phyloP scores from a whole-genome alignment of 2,329 filamentous ascomycete genomes.

The Ascochyta fabae region DNA sequence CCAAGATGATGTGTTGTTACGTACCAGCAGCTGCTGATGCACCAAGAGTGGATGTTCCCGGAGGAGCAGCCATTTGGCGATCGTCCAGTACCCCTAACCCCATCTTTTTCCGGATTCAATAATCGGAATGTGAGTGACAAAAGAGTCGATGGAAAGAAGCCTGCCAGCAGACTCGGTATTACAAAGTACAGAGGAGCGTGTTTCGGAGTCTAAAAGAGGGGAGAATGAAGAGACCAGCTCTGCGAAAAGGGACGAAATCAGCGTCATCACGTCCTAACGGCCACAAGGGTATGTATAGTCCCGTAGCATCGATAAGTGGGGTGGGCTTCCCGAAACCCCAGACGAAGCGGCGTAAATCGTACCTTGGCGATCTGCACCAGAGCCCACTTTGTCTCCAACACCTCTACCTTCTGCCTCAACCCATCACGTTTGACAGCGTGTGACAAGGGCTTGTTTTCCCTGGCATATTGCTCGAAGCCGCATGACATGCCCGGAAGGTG shows the following conservation, averaged over 20 bases:
- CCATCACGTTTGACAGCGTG: neutral
- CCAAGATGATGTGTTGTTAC: neutral
- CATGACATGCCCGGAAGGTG: neutral
- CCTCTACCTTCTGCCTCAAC: neutral
- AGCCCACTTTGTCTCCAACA: neutral
- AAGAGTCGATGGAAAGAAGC: slow-evolving; percentile 5
- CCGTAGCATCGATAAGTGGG: neutral
- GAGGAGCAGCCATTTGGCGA: slow-evolving; percentile 38
- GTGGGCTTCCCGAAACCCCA: slow-evolving; percentile 8
- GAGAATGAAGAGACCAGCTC: neutral
- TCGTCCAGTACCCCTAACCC: slow-evolving; percentile 42
- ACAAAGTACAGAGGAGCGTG: neutral
- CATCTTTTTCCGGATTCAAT: slow-evolving; percentile 24
- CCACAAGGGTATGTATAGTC: neutral
- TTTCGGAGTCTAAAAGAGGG: neutral
- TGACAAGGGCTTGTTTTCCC: slow-evolving; percentile 1
- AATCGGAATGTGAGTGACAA: neutral
- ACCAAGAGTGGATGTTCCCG: slow-evolving; percentile 38
- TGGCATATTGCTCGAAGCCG: neutral
- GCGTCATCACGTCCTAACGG: neutral
- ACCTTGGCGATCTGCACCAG: neutral
- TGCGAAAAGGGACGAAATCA: neutral
- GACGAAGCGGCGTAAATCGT: neutral
- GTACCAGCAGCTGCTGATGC: neutral
- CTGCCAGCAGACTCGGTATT: slow-evolving; percentile 36